A percentile compares a stretch with the other conserved stretches of the same genome.
phyloP scores from a whole-genome alignment of 1,284 basidiomycete genomes.

The Entoloma clypeatum region DNA sequence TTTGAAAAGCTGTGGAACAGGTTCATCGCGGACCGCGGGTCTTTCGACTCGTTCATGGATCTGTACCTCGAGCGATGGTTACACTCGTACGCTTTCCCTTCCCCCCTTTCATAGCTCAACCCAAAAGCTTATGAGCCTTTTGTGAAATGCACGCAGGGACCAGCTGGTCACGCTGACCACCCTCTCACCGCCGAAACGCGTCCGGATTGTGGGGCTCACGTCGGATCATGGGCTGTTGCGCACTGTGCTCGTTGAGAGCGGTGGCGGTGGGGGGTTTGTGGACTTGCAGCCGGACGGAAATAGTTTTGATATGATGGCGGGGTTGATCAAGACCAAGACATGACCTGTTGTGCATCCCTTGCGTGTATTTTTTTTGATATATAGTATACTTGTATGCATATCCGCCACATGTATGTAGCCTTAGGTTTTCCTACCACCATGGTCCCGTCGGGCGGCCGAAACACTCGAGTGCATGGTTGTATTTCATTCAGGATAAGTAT shows the following conservation, averaged over 20 bases:
- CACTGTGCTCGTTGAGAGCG: conserved; percentile 62
- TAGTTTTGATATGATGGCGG: conserved; percentile 93
- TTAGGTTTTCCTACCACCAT: no score
- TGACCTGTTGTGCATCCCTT: no score
- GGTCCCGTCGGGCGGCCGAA: no score
- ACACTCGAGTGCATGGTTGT: no score
- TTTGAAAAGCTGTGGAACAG: conserved; percentile 79
- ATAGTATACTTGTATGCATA: no score
- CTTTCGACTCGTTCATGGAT: conserved; percentile 75
- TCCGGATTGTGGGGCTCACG: conserved; percentile 86
- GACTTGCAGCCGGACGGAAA: conserved; percentile 93
- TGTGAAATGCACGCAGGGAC: conserved; percentile 49
- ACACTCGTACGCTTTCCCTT: conserved; percentile 68
- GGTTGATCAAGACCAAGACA: conserved; percentile 63
- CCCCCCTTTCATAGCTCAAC: background rate
- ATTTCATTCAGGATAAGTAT: no score
- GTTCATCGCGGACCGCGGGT: conserved; percentile 63
- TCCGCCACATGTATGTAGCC: no score
- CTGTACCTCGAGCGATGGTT: conserved; percentile 82
- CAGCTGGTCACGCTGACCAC: conserved; percentile 84
- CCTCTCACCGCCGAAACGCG: conserved; percentile 61
- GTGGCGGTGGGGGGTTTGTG: conserved; percentile 42
- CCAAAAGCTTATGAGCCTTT: conserved; percentile 4
- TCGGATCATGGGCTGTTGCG: conserved; percentile 84
- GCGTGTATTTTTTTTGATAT: no score